Percentiles rank a stretch among this genome's conserved stretches.
Conservation (phyloP, 2,329 filamentous ascomycete species). For the Aureobasidium sp. region DNA sequence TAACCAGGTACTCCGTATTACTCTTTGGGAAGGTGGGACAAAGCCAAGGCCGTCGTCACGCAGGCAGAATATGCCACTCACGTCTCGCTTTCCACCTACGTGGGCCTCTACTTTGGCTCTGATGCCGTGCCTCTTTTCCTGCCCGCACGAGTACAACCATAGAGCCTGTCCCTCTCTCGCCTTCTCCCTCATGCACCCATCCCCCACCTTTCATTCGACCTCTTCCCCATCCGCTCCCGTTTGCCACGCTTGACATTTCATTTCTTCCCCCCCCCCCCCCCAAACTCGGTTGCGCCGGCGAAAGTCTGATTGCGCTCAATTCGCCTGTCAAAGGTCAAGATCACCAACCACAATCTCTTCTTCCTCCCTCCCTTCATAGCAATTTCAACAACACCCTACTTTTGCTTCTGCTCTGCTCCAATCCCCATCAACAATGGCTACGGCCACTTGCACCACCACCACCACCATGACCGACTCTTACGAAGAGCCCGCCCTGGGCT, state of each 20-base stretch:
- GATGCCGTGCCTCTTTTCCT: not conserved
- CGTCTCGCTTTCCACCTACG: not conserved
- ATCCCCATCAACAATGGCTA: slow-evolving; percentile 12
- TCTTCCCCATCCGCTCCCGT: not conserved
- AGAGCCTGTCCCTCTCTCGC: not conserved
- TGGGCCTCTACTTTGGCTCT: not conserved
- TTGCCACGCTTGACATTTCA: slow-evolving; percentile 6
- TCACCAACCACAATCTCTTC: slow-evolving; percentile 1
- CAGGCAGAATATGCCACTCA: not conserved
- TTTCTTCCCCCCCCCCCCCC: not conserved
- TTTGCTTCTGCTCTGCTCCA: not conserved
- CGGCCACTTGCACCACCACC: slow-evolving; percentile 17
- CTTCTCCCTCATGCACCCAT: not conserved
- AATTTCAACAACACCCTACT: not conserved
- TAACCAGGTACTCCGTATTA: too few species aligned
- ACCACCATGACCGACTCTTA: slow-evolving; percentile 25
- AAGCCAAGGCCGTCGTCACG: not conserved
- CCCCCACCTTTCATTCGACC: not conserved
- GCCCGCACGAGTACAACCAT: not conserved
- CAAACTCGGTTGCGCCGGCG: slow-evolving; percentile 7
- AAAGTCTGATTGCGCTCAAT: slow-evolving; percentile 8
- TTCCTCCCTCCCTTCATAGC: not conserved
- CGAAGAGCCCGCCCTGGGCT: slow-evolving; percentile 36
- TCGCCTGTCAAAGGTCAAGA: not conserved
- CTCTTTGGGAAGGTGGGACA: not conserved